These are phyloP conservation scores for Wickerhamomyces kurtzmanii DNA, from an alignment of 805 yeast species.

Conservation along the genomic window DNA sequence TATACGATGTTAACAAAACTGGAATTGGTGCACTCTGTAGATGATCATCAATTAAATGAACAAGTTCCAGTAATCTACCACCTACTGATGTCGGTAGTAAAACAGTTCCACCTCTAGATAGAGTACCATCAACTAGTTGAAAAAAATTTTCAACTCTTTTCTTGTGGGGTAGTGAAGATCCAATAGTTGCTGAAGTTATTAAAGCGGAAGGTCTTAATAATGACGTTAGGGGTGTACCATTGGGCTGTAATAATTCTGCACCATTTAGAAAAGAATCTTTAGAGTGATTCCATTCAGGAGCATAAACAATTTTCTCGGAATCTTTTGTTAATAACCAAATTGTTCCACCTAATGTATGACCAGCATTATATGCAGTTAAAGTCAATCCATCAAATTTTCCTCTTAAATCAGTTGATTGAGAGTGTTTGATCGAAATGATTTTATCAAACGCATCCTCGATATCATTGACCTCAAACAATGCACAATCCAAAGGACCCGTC, in stretches of 20 bases:
- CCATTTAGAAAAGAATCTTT: constrained; percentile 76
- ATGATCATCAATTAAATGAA: constrained; percentile 64
- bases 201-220: constrained; percentile 74
- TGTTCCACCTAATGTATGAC: constrained; percentile 90
- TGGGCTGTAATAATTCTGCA: constrained; percentile 44
- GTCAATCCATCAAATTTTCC: constrained; percentile 51
- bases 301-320: constrained; percentile 75
- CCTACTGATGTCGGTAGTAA: constrained; percentile 75
- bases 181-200: constrained; percentile 63
- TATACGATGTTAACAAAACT: constrained; percentile 63
- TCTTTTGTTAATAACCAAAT: constrained; percentile 73
- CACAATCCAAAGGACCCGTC: constrained; percentile 57
- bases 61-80: constrained; percentile 72
- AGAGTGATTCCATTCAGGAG: constrained; percentile 93
- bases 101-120: constrained; percentile 72
- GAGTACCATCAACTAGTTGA: constrained; percentile 50
- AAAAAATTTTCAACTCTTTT: constrained; percentile 56
- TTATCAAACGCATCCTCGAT: constrained; percentile 75
- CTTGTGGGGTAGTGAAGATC: constrained; percentile 53
- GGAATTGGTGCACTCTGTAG: constrained; percentile 45
- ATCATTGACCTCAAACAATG: constrained; percentile 56
- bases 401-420: constrained; percentile 60
- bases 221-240: constrained; percentile 55
- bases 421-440: constrained; percentile 60
- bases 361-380: constrained; percentile 81